Evolutionary conservation across 345 rosid genomes (phyloP), one percentile per base, ranked within the genome.

Genomic region (Nephelium lappaceum): DNA sequence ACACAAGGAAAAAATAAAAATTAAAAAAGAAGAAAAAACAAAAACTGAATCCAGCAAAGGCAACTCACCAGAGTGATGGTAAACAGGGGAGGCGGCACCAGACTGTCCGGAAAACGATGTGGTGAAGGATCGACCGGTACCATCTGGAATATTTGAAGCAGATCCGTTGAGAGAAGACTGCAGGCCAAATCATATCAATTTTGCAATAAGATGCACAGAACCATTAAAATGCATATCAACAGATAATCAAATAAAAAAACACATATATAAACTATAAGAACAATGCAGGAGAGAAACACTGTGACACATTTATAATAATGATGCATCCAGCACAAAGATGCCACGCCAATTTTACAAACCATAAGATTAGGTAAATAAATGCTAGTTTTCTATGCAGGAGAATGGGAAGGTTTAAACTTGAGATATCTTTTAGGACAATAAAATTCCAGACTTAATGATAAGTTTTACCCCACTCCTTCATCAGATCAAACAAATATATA

Each of bases 121-220:
- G 5, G 92, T 63, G 81, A 91, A 96, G 69, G 97, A 89, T 58
- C 97, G 89, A 58, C 89, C 98, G 0, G 91, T 88, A 4, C 88
- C 84, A 69, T 96, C 99, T 77, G 88, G 93, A 82, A 96, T 87
- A 90, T 94, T 96, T 23, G 99, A 93, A 53, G 94, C 91, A 45
- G 97, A 90, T 72, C 97, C 93, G 45, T 91, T 91, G 69, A 94
- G 87, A 71, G 97, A 94, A 77, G 99, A 92, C 98, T 96, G 93
- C 82, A 89, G 82, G 53, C 27, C 23, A 62, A 81, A 81, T 23
- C 71, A 67, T 71, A 42, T 74, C 68, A 75, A 38, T 62, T 21
- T 68, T 19, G 72, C 18, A 53, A 25, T 27, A 47, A 49, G 45
- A 36, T 74, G 36, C 23, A 77, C 45, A 42, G 36, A 27, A 47